These are phyloP conservation scores for Hypholoma sublateritium DNA, from an alignment of 768 basidiomycete species.

Conservation along the genomic window DNA sequence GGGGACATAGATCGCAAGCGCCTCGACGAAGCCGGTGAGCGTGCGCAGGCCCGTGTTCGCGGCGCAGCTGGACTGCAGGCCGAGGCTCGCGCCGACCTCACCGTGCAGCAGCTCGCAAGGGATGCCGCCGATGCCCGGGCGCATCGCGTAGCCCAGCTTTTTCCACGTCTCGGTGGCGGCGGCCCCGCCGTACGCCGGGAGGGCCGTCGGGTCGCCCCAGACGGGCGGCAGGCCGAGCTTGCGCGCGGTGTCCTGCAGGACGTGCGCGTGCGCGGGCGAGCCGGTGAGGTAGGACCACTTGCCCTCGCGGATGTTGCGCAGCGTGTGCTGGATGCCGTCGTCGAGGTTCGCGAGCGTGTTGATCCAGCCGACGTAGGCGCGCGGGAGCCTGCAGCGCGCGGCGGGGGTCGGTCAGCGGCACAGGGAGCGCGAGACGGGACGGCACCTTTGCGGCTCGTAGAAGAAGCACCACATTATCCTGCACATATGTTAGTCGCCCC, in stretches of 20 bases:
- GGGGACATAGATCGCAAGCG: conserved; percentile 68
- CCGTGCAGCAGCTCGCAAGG: conserved; percentile 79
- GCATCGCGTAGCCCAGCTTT: conserved; percentile 47
- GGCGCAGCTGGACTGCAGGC: conserved; percentile 55
- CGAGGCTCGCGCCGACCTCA: conserved; percentile 42
- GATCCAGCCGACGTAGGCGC: conserved; percentile 80
- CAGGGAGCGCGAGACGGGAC: background rate
- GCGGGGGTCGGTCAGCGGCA: background rate
- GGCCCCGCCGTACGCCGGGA: conserved; percentile 66
- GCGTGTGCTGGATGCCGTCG: conserved; percentile 48
- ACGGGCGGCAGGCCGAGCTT: conserved; percentile 57
- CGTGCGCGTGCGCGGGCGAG: conserved; percentile 34
- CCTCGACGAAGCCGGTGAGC: conserved; percentile 57
- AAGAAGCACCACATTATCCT: conserved; percentile 93
- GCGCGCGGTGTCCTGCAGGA: conserved; percentile 45
- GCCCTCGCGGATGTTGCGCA: conserved; percentile 53
- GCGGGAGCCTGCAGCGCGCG: conserved; percentile 45
- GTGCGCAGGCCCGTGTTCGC: conserved; percentile 58
- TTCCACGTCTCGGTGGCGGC: conserved; percentile 56
- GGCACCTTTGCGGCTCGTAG: conserved; percentile 69
- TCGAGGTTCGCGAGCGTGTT: conserved; percentile 68
- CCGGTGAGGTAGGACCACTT: conserved; percentile 60
- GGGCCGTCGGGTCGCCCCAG: conserved; percentile 60
- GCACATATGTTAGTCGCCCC: background rate
- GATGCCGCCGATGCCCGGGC: conserved; percentile 62